Base-by-base conservation (phyloP, 257 asterid species). In the Misopates orontium region DNA sequence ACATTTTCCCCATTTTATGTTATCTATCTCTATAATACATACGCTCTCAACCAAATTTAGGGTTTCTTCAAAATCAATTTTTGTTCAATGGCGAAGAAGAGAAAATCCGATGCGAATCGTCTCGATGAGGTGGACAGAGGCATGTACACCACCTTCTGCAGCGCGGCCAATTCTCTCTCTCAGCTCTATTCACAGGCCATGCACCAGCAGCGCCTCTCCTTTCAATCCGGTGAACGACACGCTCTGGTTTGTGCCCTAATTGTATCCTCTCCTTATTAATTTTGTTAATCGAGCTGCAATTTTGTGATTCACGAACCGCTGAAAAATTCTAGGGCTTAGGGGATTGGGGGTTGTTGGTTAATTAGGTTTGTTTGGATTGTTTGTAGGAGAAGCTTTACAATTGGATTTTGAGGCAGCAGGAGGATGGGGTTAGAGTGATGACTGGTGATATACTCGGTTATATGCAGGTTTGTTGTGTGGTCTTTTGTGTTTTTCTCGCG, bases 101-200 rank as follows among this genome's bases (percentile, higher is more conserved):
- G 96, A 83, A 91, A 91, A 83, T 89, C 96, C 66, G 81, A 85
- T 60, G 87, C 95, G 41, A 72, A 88, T 48, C 77, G 95, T 68
- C 79, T 89, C 53, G 98, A 91, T 67, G 96, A 89, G 90, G 96
- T 91, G 78, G 98, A 91, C 84, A 95, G 96, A 75, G 81, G 81
- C 84, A 82, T 89, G 95, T 87, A 89, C 73, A 75, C 92, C 60
- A 80, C 95, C 55, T 91, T 89, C 74, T 85, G 95, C 84, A 81
- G 83, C 83, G 85, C 95, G 19, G 96, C 96, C 15, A 91, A 89
- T 74, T 87, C 95, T 22, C 96, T 91, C 17, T 89, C 95, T 13
- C 96, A 91, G 86, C 96, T 89, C 14, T 91, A 91, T 72, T 79
- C 95, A 62, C 96, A 89, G 57, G 84, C 98, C 72, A 91, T 85